Conservation (phyloP, 148 eudicot species). For the Chenopodium quinoa region DNA sequence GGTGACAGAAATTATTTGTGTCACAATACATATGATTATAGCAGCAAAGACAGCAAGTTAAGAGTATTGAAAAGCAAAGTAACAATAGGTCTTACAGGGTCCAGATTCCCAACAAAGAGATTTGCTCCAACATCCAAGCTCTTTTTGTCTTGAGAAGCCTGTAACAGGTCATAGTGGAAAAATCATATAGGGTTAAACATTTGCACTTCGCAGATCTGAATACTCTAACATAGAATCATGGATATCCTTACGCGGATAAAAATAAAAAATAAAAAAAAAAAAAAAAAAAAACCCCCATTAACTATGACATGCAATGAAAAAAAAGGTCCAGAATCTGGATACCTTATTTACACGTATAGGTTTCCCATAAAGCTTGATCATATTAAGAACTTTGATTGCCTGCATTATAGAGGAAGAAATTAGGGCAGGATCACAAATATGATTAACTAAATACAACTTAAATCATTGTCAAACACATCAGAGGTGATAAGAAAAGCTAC, state of each 20-base stretch:
- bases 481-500: not conserved
- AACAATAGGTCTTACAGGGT: conserved; percentile 59
- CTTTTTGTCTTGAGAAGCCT: conserved; percentile 99
- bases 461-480: not conserved
- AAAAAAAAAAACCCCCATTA: not conserved
- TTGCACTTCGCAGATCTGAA: not conserved
- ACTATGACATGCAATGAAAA: not conserved
- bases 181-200: not conserved
- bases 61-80: not conserved
- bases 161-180: conserved; percentile 13
- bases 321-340: not conserved
- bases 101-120: conserved; percentile 95
- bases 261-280: not conserved
- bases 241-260: not conserved
- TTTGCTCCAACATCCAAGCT: conserved; percentile 98
- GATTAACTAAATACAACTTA: not conserved
- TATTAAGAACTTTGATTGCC: conserved; percentile 97
- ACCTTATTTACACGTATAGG: conserved; percentile 94
- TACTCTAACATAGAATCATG: not conserved
- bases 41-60: not conserved
- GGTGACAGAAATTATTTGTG: not conserved
- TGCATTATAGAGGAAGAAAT: conserved; percentile 31
- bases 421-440: not conserved
- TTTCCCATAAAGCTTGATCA: conserved; percentile 93
- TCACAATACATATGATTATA: not conserved